Evolutionary conservation across 1,139 yeast genomes (phyloP), one percentile per base, ranked within the genome.

Genomic region (Yamadazyma spencermartinsiae): DNA sequence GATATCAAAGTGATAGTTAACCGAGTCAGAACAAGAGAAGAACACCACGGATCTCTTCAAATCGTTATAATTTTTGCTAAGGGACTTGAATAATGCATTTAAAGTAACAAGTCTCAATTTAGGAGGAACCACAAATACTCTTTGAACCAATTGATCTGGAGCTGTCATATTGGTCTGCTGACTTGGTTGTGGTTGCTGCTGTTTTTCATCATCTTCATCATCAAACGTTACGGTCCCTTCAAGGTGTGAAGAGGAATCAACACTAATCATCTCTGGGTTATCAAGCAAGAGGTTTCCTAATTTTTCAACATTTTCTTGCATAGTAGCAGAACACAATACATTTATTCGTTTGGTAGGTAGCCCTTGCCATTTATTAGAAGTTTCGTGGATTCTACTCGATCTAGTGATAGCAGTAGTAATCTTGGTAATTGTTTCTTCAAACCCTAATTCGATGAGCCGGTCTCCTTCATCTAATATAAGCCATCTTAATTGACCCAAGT

Each of bases 401-500:
- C 62, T 61, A 20, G 80, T 74, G 36, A 88, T 74, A 41, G 73
- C 69, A 32, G 71, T 71, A 36, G 95, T 68, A 46, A 92, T 89
- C 45, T 83, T 79, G 17, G 87, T 73, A 43, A 92, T 82, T 1
- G 96, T 86, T 56, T 92, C 97, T 61, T 92, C 97, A 55, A 92
- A 92, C 1, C 98, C 98, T 42, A 92, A 72, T 54, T 92, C 98
- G 76, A 92, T 87, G 52, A 92, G 73, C 50, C 90, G 78, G 63
- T 92, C 98, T 58, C 98, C 98, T 71, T 92, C 98, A 64, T 92
- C 98, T 46, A 92, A 63, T 13, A 92, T 81, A 21, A 90, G 75
- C 77, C 89, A 92, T 52, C 96, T 71, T 34, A 90, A 72, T 41
- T 86, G 80, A 6, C 86, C 71, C 21, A 86, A 63, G 48, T 88